phyloP scores from a whole-genome alignment of 192 early-diverging fungal genomes.

The Gryganskiella cystojenkinii region DNA sequence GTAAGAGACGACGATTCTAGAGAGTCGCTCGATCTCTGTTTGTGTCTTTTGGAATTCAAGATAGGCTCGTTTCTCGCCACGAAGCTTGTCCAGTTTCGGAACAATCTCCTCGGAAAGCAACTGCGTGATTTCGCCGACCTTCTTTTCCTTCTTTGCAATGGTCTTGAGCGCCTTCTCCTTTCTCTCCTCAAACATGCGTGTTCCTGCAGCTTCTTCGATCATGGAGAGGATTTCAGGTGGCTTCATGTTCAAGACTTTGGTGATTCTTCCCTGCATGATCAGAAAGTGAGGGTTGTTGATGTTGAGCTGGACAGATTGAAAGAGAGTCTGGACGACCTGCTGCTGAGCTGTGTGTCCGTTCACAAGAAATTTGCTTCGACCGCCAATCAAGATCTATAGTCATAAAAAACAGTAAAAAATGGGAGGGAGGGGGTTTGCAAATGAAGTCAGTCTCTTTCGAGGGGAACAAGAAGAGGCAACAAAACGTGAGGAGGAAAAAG shows the following conservation, averaged over 20 bases:
- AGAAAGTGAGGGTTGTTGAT: slow-evolving; percentile 99
- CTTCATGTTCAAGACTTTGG: slow-evolving; percentile 99
- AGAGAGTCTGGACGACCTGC: slow-evolving; percentile 89
- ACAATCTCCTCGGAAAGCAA: slow-evolving; percentile 90
- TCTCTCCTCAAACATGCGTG: slow-evolving; percentile 98
- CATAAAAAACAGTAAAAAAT: not conserved
- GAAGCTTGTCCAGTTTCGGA: slow-evolving; percentile 91
- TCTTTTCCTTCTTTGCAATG: slow-evolving; percentile 96
- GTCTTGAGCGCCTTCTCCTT: slow-evolving; percentile 95
- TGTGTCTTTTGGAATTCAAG: slow-evolving; percentile 95
- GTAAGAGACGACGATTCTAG: slow-evolving; percentile 84
- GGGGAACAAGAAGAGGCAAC: not conserved
- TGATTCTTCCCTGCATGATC: slow-evolving; percentile 99
- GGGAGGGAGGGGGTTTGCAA: not conserved
- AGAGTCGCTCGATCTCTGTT: slow-evolving; percentile 86
- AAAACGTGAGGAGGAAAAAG: not conserved
- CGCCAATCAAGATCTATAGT: slow-evolving; percentile 82
- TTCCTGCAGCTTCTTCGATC: slow-evolving; percentile 99
- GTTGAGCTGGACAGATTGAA: slow-evolving; percentile 98
- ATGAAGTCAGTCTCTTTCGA: not conserved
- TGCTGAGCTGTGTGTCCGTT: slow-evolving; percentile 94
- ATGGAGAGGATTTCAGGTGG: slow-evolving; percentile 94
- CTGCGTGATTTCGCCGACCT: slow-evolving; percentile 92
- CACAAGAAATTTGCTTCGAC: slow-evolving; percentile 96
- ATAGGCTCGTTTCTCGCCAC: slow-evolving; percentile 87